Conservation (phyloP, 140 eudicot species). For the Oenanthe javanica region DNA sequence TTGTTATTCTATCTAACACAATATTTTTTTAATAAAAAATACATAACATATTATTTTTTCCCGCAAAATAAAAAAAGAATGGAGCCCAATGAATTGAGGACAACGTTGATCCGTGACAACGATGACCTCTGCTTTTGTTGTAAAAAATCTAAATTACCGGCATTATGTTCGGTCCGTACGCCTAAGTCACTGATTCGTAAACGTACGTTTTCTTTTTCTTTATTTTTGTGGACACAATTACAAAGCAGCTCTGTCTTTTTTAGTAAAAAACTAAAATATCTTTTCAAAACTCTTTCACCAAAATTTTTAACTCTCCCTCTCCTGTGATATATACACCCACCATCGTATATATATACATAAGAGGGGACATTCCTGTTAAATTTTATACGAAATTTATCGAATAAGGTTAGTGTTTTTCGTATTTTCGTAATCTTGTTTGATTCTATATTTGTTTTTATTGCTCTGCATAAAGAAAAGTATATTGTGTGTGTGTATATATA, state of each 20-base stretch:
- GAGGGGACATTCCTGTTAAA: not conserved
- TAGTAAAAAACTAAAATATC: not conserved
- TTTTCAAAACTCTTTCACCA: not conserved
- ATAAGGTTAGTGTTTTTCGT: not conserved
- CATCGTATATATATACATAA: not conserved
- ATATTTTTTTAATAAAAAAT: too few species aligned
- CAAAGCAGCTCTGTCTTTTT: not conserved
- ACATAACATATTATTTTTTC: too few species aligned
- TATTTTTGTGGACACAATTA: not conserved
- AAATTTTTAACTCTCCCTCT: not conserved
- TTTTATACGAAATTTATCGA: not conserved
- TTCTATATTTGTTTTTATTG: not conserved
- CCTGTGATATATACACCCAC: slow-evolving; percentile 4
- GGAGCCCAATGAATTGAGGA: not conserved
- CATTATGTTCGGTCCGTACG: not conserved
- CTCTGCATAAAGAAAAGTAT: not conserved
- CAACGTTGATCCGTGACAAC: not conserved
- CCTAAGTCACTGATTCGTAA: not conserved
- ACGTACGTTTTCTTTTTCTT: not conserved
- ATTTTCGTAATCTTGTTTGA: not conserved
- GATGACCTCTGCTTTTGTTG: not conserved
- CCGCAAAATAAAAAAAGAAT: not conserved
- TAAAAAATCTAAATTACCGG: not conserved
- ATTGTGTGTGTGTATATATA: not conserved
- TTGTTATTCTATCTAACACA: too few species aligned